phyloP scores from a whole-genome alignment of 805 yeast species.

The Suhomyces faveliae region DNA sequence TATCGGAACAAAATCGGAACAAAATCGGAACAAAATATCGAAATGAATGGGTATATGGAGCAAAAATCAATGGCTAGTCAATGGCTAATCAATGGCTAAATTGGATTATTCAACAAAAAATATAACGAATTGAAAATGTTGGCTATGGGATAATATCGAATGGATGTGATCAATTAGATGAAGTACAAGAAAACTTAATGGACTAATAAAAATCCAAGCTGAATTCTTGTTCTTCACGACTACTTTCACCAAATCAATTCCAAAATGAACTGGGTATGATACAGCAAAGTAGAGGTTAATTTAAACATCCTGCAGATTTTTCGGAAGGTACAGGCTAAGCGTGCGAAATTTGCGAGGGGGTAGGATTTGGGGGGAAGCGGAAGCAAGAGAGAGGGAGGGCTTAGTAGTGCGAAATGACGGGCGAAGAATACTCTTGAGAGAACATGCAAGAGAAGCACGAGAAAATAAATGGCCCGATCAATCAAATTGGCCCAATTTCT shows the following conservation, averaged over 20 bases:
- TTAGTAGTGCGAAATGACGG: neutral
- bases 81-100: neutral
- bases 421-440: neutral
- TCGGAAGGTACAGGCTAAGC: neutral
- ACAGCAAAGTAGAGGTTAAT: neutral
- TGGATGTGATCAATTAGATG: neutral
- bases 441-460: no score
- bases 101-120: neutral
- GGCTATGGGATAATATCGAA: neutral
- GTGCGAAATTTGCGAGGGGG: slow-evolving; percentile 1
- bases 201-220: neutral
- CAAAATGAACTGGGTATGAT: neutral
- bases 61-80: no score
- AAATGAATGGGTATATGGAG: neutral
- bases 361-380: neutral
- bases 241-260: slow-evolving; percentile 1
- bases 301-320: neutral
- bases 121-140: neutral
- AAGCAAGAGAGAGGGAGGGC: neutral
- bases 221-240: neutral
- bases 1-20: neutral
- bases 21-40: neutral
- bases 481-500: no score
- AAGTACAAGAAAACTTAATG: neutral
- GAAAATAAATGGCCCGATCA: no score